Evolutionary conservation across 768 basidiomycete species (phyloP), one percentile per base, ranked within the genome.

Genomic region (Boletus vermiculosoides): DNA sequence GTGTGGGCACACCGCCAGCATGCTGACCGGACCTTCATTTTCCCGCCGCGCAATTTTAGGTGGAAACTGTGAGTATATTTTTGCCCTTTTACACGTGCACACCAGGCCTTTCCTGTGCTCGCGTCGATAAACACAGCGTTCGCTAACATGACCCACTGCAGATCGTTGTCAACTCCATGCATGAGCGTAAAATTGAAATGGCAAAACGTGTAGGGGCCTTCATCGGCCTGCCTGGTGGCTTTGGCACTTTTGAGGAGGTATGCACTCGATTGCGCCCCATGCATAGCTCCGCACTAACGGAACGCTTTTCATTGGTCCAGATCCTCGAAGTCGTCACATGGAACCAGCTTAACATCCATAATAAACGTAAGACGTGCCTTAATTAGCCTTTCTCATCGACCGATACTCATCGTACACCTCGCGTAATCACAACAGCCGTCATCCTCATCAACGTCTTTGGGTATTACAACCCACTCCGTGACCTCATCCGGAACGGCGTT

Each of bases 211-310:
- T 83, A 0, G 79, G 81, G 18, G 94, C 86, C 0, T 99, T 99
- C 64, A 76, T 98, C 46, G 92, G 86, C 12, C 76, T 99, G 20
- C 95, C 96, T 1, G 96, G 96, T 20, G 96, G 96, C 0, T 97
- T 85, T 67, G 96, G 96, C 11, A 98, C 95, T 0, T 92, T 93
- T 60, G 97, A 99, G 74, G 96, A 98, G 81, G 90, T 72, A 56
- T 6, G 54, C 15, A 33, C 2, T 36, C 34, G 11, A 25, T 15
- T 20, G 9, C 46, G 13, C 10, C 45, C n/a, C n/a, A n/a, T 39
- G 28, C 28, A 12, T n/a, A 20, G 34, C 45, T 31, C 52, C 55
- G 22, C 37, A 8, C 40, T 61, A 39, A 65, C 56, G 33, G 41
- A 44, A 46, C 39, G 13, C 28, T 12, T 50, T 30, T 12, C 9